Percentiles rank a stretch among this genome's conserved stretches.
These are phyloP conservation scores for Globisporangium paroecandrum DNA, from an alignment of 352 stramenopile genomes.

Conservation along the genomic window DNA sequence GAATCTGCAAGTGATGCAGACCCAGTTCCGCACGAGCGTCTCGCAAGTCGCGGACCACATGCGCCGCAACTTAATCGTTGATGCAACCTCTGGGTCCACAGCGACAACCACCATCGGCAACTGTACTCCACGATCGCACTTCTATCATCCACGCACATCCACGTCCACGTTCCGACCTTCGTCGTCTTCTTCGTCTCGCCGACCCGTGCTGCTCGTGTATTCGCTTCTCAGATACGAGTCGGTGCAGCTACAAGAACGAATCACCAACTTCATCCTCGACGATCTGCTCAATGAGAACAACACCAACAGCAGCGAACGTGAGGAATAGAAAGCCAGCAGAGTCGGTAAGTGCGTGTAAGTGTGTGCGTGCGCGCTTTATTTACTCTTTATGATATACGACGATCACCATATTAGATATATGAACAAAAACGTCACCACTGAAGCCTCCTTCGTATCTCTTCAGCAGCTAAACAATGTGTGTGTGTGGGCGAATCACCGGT, in stretches of 20 bases:
- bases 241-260: slow-evolving; percentile 29
- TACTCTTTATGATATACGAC: slow-evolving; percentile 2
- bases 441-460: not conserved
- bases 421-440: slow-evolving; percentile 12
- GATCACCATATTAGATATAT: slow-evolving; percentile 15
- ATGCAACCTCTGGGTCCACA: not conserved
- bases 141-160: slow-evolving; percentile 23
- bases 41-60: slow-evolving; percentile 9
- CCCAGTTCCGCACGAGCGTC: slow-evolving; percentile 8
- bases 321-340: not conserved
- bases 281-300: slow-evolving; percentile 25
- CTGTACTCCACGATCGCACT: not conserved
- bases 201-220: not conserved
- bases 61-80: not conserved
- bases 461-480: not conserved
- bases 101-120: not conserved
- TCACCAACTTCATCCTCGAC: slow-evolving; percentile 30
- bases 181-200: not conserved
- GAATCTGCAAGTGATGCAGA: slow-evolving; percentile 27
- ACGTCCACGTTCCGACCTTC: slow-evolving; percentile 21
- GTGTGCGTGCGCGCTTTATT: not conserved
- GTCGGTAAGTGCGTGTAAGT: not conserved
- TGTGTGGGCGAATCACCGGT: not conserved
- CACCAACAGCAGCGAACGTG: not conserved
- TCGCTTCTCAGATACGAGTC: slow-evolving; percentile 25